A percentile compares a stretch with the other conserved stretches of the same genome.
Conservation (phyloP, 106 monocot species). For the Allium cepa region DNA sequence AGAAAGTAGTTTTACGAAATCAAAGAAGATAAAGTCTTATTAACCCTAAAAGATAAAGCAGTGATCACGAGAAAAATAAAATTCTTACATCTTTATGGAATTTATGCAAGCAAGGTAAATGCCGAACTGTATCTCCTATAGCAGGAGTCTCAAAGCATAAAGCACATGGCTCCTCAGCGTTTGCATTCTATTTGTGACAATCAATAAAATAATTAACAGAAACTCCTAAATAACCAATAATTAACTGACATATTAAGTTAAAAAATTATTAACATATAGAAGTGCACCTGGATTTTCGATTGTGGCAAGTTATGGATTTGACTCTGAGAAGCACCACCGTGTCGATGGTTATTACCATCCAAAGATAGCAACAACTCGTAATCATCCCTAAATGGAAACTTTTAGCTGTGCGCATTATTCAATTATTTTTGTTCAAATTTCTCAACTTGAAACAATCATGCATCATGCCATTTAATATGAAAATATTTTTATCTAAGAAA, state of each 20-base stretch:
- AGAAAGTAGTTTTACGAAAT: no score
- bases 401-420: no score
- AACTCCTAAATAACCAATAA: not conserved
- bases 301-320: slow-evolving; percentile 85
- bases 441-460: no score
- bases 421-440: no score
- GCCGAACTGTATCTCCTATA: slow-evolving; percentile 60
- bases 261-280: not conserved
- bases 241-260: not conserved
- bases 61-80: not conserved
- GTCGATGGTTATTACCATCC: slow-evolving; percentile 66
- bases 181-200: slow-evolving; percentile 16
- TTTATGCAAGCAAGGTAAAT: slow-evolving; percentile 88
- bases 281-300: slow-evolving; percentile 64
- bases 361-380: slow-evolving; percentile 85
- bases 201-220: not conserved
- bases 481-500: no score
- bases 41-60: not conserved
- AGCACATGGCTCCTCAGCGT: slow-evolving; percentile 57
- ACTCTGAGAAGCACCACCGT: slow-evolving; percentile 57
- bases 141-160: slow-evolving; percentile 70
- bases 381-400: slow-evolving; percentile 40
- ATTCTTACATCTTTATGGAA: slow-evolving; percentile 77
- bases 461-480: no score
- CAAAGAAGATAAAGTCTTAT: not conserved